Percentiles rank a stretch among this genome's conserved stretches.
Evolutionary conservation across 345 rosid genomes (phyloP).

Genomic region (Hibiscus tridactylites): DNA sequence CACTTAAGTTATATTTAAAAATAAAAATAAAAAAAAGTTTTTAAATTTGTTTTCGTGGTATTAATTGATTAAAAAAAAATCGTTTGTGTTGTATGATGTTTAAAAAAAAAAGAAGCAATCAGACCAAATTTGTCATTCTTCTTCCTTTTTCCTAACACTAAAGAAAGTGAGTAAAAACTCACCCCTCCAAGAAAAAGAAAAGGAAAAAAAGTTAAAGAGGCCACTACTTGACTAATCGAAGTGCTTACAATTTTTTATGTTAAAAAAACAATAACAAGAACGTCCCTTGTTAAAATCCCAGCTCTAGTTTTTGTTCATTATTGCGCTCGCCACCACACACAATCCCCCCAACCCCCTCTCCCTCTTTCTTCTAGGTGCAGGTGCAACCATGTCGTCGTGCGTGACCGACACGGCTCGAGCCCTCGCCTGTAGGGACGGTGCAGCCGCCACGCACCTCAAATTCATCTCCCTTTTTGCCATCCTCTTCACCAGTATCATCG

Average conservation of each 20-base stretch:
- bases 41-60: too few relatives aligned
- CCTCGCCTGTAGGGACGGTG: constrained; percentile 46
- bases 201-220: too few relatives aligned
- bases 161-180: too few relatives aligned
- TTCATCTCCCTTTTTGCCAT: constrained; percentile 47
- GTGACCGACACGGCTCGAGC: constrained; percentile 42
- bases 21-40: too few relatives aligned
- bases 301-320: not conserved
- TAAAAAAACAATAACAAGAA: not conserved
- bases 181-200: too few relatives aligned
- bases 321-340: not conserved
- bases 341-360: not conserved
- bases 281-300: not conserved
- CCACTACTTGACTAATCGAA: not conserved
- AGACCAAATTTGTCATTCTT: too few relatives aligned
- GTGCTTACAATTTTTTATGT: too few relatives aligned
- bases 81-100: too few relatives aligned
- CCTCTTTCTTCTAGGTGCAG: not conserved
- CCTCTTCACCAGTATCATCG: constrained; percentile 64
- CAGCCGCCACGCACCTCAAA: constrained; percentile 67
- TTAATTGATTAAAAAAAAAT: too few relatives aligned
- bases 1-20: too few relatives aligned
- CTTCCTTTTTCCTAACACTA: too few relatives aligned
- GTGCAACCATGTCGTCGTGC: constrained; percentile 39
- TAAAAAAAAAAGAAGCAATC: too few relatives aligned